A percentile compares a stretch with the other conserved stretches of the same genome.
Conservation (phyloP, 257 asterid species). For the Petunia secreta region DNA sequence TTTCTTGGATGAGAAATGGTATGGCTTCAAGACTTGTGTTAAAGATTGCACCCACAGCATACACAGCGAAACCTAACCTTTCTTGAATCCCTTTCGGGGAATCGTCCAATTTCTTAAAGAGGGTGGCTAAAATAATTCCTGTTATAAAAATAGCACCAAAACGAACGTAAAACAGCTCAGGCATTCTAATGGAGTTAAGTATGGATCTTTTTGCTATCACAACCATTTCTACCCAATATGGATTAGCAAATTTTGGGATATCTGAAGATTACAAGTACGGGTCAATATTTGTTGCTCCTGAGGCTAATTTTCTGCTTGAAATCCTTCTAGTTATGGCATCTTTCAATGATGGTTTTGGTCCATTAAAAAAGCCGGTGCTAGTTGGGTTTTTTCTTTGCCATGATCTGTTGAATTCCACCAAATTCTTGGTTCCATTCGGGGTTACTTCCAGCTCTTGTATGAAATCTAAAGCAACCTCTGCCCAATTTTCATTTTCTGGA, state of each 20-base stretch:
- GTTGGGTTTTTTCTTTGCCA: slow-evolving; percentile 24
- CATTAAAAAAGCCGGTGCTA: neutral
- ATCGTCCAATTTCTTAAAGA: slow-evolving; percentile 42
- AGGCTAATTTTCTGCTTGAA: slow-evolving; percentile 40
- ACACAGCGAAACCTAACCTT: slow-evolving; percentile 51
- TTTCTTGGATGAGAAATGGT: slow-evolving; percentile 50
- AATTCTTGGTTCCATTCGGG: slow-evolving; percentile 27
- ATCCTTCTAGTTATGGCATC: slow-evolving; percentile 43
- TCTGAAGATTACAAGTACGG: slow-evolving; percentile 35
- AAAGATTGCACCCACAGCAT: slow-evolving; percentile 55
- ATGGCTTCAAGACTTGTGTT: slow-evolving; percentile 60
- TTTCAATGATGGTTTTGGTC: slow-evolving; percentile 32
- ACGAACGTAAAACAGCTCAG: slow-evolving; percentile 45
- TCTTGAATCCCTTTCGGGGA: slow-evolving; percentile 58
- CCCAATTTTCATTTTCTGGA: slow-evolving; percentile 41
- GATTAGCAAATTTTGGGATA: slow-evolving; percentile 46
- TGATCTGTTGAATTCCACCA: slow-evolving; percentile 39
- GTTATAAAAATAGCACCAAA: slow-evolving; percentile 50
- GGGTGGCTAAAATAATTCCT: slow-evolving; percentile 49
- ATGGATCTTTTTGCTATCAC: slow-evolving; percentile 47
- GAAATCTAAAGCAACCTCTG: slow-evolving; percentile 42
- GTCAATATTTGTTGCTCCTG: slow-evolving; percentile 29
- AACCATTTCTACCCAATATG: slow-evolving; percentile 44
- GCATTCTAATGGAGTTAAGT: slow-evolving; percentile 41
- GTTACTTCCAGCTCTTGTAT: slow-evolving; percentile 37